phyloP scores from a whole-genome alignment of 768 basidiomycete genomes.

The Rhodotorula toruloides region DNA sequence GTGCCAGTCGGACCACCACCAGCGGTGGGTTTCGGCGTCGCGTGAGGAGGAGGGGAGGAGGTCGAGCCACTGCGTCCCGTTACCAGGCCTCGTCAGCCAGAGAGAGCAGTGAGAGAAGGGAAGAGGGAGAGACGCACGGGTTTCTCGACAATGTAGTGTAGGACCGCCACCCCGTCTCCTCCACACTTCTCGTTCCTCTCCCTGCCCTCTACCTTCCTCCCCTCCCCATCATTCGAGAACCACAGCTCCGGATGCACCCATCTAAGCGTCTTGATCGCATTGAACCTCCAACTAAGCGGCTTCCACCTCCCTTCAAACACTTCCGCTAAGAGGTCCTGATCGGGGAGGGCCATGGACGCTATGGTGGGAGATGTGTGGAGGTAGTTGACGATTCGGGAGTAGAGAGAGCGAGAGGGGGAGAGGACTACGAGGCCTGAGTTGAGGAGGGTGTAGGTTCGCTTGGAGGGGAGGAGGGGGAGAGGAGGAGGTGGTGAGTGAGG shows the following conservation, averaged over 20 bases:
- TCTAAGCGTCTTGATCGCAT: conserved; percentile 82
- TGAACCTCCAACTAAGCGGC: conserved; percentile 78
- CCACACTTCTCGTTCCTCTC: not conserved
- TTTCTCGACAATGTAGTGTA: conserved; percentile 23
- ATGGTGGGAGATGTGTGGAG: conserved; percentile 58
- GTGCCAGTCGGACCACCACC: conserved; percentile 14
- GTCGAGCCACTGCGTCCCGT: not conserved
- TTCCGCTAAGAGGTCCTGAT: conserved; percentile 82
- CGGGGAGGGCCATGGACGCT: conserved; percentile 64
- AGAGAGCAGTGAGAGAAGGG: not conserved
- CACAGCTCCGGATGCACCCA: conserved; percentile 64
- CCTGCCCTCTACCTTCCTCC: conserved; percentile 54
- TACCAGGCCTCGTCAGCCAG: not conserved
- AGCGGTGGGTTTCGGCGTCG: conserved; percentile 10
- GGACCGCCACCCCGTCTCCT: not conserved
- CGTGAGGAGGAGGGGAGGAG: not conserved
- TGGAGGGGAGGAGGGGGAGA: conserved; percentile 51
- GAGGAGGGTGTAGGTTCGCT: conserved; percentile 70
- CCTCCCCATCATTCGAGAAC: conserved; percentile 66
- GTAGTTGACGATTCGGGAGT: conserved; percentile 56
- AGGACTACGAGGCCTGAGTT: conserved; percentile 88
- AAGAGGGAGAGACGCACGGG: not conserved
- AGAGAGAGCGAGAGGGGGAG: conserved; percentile 60
- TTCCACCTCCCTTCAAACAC: conserved; percentile 70
- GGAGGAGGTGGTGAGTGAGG: conserved; percentile 49